Evolutionary conservation across 2,329 filamentous ascomycete genomes (phyloP).

Genomic region (Cladophialophora bantiana): DNA sequence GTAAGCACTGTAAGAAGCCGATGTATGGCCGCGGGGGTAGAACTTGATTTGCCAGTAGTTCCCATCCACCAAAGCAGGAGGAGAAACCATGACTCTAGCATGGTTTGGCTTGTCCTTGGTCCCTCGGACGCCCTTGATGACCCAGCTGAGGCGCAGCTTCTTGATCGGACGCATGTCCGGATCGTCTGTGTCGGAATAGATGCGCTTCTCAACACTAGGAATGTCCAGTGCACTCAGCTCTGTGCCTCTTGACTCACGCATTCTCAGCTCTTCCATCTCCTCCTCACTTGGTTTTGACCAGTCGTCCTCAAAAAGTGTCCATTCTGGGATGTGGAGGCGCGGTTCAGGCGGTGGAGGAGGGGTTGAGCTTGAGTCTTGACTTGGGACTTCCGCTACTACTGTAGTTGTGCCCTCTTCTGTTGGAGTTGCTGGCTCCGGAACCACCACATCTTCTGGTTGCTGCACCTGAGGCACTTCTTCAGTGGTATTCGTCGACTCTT

Average conservation of each 20-base stretch:
- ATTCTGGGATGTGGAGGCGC: conserved; percentile 46
- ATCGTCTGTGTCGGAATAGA: conserved; percentile 64
- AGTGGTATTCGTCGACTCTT: conserved; percentile 11
- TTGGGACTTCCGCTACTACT: conserved; percentile 3
- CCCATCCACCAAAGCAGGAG: conserved; percentile 62
- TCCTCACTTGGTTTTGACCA: conserved; percentile 61
- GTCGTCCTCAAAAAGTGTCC: conserved; percentile 65
- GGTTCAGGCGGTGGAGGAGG: conserved; percentile 19
- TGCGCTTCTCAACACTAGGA: conserved; percentile 57
- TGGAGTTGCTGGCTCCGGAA: background rate
- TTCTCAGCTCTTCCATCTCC: conserved; percentile 66
- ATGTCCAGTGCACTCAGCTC: conserved; percentile 63
- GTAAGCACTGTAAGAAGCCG: conserved; percentile 66
- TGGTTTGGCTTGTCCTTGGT: conserved; percentile 67
- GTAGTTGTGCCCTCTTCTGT: background rate
- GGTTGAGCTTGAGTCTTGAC: conserved; percentile 5
- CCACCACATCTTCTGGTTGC: background rate
- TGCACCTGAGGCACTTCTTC: conserved; percentile 15
- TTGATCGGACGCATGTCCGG: conserved; percentile 63
- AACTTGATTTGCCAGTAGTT: conserved; percentile 72
- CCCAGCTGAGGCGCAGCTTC: conserved; percentile 66
- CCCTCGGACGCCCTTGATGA: conserved; percentile 64
- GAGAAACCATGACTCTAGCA: conserved; percentile 65
- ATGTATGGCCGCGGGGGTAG: conserved; percentile 67
- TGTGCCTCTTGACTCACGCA: conserved; percentile 59